These are phyloP conservation scores for Punctularia strigosozonata DNA, from an alignment of 768 basidiomycete genomes.

Conservation along the genomic window DNA sequence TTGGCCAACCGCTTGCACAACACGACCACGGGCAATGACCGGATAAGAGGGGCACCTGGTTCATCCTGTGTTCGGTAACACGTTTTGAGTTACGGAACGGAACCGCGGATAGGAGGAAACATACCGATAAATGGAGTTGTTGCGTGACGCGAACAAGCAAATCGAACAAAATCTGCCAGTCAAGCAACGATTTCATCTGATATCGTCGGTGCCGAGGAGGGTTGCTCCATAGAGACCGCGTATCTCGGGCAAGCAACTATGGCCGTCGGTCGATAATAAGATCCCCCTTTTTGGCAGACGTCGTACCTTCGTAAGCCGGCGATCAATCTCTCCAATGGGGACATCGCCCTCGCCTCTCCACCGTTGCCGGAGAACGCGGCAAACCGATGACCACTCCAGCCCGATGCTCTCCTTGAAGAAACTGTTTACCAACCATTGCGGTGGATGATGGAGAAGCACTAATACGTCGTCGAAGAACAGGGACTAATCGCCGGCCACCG, in stretches of 20 bases:
- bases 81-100: background rate
- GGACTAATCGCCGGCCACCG: no score
- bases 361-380: slow-evolving; percentile 23
- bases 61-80: slow-evolving; percentile 6
- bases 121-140: no score
- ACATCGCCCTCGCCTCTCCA: slow-evolving; percentile 25
- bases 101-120: background rate
- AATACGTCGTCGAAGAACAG: slow-evolving; percentile 15
- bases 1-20: slow-evolving; percentile 47
- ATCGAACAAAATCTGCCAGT: slow-evolving; percentile 60
- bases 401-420: slow-evolving; percentile 58
- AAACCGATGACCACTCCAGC: slow-evolving; percentile 35
- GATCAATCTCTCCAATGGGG: slow-evolving; percentile 30
- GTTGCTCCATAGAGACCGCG: slow-evolving; percentile 56
- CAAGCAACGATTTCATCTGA: slow-evolving; percentile 48
- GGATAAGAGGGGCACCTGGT: slow-evolving; percentile 4
- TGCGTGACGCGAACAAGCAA: no score
- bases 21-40: slow-evolving; percentile 30
- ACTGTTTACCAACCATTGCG: slow-evolving; percentile 45
- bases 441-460: slow-evolving; percentile 37
- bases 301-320: slow-evolving; percentile 24
- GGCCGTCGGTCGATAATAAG: slow-evolving; percentile 3
- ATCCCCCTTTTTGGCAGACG: background rate
- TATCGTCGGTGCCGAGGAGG: slow-evolving; percentile 54
- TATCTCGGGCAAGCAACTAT: slow-evolving; percentile 47